Evolutionary conservation across 768 basidiomycete genomes (phyloP).

Genomic region (Phylloporus sp.): DNA sequence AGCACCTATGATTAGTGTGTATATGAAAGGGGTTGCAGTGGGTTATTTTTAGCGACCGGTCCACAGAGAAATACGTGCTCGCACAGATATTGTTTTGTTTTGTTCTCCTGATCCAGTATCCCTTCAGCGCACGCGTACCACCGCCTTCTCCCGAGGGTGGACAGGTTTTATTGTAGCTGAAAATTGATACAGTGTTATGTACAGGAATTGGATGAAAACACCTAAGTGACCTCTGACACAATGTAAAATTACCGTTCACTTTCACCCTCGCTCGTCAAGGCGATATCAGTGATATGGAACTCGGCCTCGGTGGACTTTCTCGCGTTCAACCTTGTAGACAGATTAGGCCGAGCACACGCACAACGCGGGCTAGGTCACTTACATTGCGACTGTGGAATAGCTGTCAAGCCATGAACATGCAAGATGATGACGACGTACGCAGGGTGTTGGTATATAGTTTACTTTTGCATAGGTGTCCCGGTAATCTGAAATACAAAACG

Average conservation of each 20-base stretch:
- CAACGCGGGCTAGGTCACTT: neutral
- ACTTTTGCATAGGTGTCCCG: conserved; percentile 7
- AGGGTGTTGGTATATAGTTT: conserved; percentile 6
- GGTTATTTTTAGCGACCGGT: too few species aligned
- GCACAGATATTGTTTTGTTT: too few species aligned
- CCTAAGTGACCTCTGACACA: neutral
- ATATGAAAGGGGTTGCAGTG: too few species aligned
- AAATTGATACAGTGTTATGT: too few species aligned
- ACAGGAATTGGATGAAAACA: too few species aligned
- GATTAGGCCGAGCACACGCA: neutral
- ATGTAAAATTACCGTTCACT: neutral
- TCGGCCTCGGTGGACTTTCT: neutral
- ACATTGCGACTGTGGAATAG: conserved; percentile 7
- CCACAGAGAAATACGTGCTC: too few species aligned
- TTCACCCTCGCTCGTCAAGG: too few species aligned
- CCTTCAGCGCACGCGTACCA: too few species aligned
- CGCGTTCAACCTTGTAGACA: conserved; percentile 4
- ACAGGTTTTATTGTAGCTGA: neutral
- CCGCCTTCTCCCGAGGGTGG: too few species aligned
- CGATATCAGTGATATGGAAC: neutral
- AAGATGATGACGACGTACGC: neutral
- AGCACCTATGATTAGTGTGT: too few species aligned
- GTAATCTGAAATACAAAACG: conserved; percentile 2
- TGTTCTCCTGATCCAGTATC: too few species aligned
- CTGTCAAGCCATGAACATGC: neutral